Evolutionary conservation across 2,329 filamentous ascomycete species (phyloP), one percentile per base, ranked within the genome.

Genomic region (Botryotinia calthae): DNA sequence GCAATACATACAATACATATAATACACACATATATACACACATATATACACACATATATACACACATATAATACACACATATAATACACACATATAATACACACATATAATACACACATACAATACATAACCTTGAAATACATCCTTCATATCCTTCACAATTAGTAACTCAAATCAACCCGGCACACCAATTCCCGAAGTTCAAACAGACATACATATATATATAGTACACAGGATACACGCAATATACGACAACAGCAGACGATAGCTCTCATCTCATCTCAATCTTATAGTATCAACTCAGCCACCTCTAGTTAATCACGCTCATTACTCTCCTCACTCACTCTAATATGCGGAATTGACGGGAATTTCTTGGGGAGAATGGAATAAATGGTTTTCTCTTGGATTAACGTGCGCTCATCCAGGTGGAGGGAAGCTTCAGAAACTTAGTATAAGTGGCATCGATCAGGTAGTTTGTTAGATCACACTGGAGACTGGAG

Each of bases 271-370:
- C 44, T 40, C 46, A 66, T 67, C 34, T 42, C 64, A 54, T 67
- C 34, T 54, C 37, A 67, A 54, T 54, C 51, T 54, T 64, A 34
- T 48, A 44, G 48, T 54, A 34, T 64, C 62, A 40, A n/a, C 64
- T 67, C 64, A 67, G 64, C 64, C 64, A 67, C 64, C 64, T 54
- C 46, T 42, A 46, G 51, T 66, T 66, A 12, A 66, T 40, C 64
- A 66, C 64, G 14, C 61, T 44, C 40, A 28, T 42, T 3, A 37
- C 37, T 37, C 37, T 37, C 37, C 8, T 9, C 37, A 37, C 37
- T 37, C 37, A 37, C 37, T 37, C 37, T 37, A 37, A 37, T 37
- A 37, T 63, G 42, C 61, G 37, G 28, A 31, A 34, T 34, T 28
- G n/a, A 12, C 54, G n/a, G 54, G 18, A 3, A 8, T 16, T 25